Conservation (phyloP, 768 basidiomycete genomes). For the Naganishia vishniacii region DNA sequence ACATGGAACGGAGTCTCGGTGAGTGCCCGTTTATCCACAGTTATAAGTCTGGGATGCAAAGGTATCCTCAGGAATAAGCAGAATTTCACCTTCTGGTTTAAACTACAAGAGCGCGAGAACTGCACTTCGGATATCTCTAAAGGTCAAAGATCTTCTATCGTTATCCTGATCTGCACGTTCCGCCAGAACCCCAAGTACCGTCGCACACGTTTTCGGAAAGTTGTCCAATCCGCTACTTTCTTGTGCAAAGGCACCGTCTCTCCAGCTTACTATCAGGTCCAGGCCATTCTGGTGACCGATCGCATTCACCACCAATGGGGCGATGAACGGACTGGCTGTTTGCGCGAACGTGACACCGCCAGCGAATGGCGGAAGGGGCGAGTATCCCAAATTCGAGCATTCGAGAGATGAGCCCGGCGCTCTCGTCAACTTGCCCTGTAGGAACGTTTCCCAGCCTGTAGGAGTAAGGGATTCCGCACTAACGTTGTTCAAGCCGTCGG, state of each 20-base stretch:
- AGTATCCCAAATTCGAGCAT: neutral
- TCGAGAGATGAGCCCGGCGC: conserved; percentile 1
- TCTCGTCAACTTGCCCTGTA: neutral
- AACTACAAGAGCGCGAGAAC: neutral
- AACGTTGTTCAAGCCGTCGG: neutral
- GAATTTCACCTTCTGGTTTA: too few species aligned
- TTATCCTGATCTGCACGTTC: neutral
- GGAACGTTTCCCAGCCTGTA: conserved; percentile 6
- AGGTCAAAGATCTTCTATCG: neutral
- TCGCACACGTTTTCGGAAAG: neutral
- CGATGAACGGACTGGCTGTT: neutral
- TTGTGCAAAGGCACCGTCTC: neutral
- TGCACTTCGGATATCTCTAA: neutral
- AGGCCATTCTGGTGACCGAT: neutral
- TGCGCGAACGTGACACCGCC: neutral
- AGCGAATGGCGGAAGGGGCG: neutral
- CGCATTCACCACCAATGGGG: neutral
- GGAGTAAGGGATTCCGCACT: neutral
- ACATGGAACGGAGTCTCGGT: too few species aligned
- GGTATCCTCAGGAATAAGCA: too few species aligned
- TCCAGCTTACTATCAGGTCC: neutral
- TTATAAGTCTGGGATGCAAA: too few species aligned
- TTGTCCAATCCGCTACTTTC: neutral
- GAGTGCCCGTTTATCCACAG: too few species aligned
- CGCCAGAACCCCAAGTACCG: neutral